Evolutionary conservation across 2,329 filamentous ascomycete species (phyloP).

Genomic region (Zopfia rhizophila): DNA sequence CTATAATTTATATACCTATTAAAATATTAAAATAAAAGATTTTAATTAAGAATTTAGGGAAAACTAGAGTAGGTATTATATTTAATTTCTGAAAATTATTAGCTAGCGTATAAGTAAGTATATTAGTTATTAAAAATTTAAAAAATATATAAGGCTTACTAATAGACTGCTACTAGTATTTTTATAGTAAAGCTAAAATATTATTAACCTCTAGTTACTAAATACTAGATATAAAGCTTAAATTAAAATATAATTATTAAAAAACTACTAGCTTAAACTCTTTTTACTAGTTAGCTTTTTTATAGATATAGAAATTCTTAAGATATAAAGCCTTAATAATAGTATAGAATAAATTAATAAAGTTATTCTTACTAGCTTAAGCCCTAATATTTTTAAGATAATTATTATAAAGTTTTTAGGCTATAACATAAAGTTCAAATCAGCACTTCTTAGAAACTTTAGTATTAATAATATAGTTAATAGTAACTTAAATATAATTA

Average conservation of each 20-base stretch:
- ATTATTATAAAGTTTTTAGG: slow-evolving; percentile 16
- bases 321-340: slow-evolving; percentile 11
- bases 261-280: slow-evolving; percentile 21
- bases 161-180: slow-evolving; percentile 4
- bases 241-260: slow-evolving; percentile 16
- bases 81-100: slow-evolving; percentile 2
- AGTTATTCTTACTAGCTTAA: slow-evolving; percentile 18
- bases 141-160: slow-evolving; percentile 3
- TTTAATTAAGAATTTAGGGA: slow-evolving; percentile 11
- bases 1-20: slow-evolving; percentile 16
- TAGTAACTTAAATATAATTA: slow-evolving; percentile 20
- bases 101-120: slow-evolving; percentile 5
- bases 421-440: slow-evolving; percentile 18
- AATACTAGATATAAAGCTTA: slow-evolving; percentile 12
- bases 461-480: slow-evolving; percentile 17
- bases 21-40: slow-evolving; percentile 14
- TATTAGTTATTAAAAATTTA: slow-evolving; percentile 6
- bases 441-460: slow-evolving; percentile 15
- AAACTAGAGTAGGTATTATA: slow-evolving; percentile 34
- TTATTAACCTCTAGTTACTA: slow-evolving; percentile 16
- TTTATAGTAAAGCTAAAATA: slow-evolving; percentile 5
- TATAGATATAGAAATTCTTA: slow-evolving; percentile 17
- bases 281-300: slow-evolving; percentile 21
- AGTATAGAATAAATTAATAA: slow-evolving; percentile 17
- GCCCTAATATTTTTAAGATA: slow-evolving; percentile 12